Evolutionary conservation across 2,329 filamentous ascomycete genomes (phyloP).

Genomic region (Zasmidium citrigriseum): DNA sequence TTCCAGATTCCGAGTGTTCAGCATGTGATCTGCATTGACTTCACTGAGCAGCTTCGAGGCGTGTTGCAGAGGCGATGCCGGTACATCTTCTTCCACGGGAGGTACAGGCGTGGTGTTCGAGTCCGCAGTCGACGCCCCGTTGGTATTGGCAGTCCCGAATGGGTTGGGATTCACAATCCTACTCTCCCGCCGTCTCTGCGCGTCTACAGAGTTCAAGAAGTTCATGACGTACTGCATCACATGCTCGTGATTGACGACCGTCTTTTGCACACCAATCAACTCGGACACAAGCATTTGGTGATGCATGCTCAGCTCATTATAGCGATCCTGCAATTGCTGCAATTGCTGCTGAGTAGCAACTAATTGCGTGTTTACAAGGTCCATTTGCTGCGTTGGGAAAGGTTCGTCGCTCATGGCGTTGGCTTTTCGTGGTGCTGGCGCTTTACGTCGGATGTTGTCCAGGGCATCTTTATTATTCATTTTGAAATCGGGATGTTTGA

Average conservation of each 20-base stretch:
- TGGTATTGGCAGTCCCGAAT: conserved; percentile 29
- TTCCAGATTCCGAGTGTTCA: conserved; percentile 65
- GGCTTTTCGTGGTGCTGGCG: conserved; percentile 82
- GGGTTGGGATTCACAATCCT: conserved; percentile 45
- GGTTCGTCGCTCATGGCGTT: conserved; percentile 67
- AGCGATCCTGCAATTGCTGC: conserved; percentile 81
- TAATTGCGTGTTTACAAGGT: conserved; percentile 83
- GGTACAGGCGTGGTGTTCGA: conserved; percentile 15
- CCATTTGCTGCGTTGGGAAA: conserved; percentile 82
- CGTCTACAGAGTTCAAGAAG: conserved; percentile 65
- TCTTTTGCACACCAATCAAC: conserved; percentile 65
- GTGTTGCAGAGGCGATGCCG: conserved; percentile 68
- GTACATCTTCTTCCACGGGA: conserved; percentile 58
- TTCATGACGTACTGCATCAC: conserved; percentile 72
- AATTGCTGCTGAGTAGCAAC: conserved; percentile 91
- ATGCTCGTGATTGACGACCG: conserved; percentile 70
- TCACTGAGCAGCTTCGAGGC: conserved; percentile 67
- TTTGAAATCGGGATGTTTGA: conserved; percentile 95
- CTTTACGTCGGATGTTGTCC: conserved; percentile 94
- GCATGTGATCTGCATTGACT: conserved; percentile 64
- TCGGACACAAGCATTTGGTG: conserved; percentile 66
- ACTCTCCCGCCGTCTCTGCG: conserved; percentile 64
- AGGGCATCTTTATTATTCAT: conserved; percentile 94
- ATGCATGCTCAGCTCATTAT: conserved; percentile 72
- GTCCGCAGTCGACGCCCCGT: conserved; percentile 17